Conservation (phyloP, 805 yeast species). For the Lipomyces anomalus region DNA sequence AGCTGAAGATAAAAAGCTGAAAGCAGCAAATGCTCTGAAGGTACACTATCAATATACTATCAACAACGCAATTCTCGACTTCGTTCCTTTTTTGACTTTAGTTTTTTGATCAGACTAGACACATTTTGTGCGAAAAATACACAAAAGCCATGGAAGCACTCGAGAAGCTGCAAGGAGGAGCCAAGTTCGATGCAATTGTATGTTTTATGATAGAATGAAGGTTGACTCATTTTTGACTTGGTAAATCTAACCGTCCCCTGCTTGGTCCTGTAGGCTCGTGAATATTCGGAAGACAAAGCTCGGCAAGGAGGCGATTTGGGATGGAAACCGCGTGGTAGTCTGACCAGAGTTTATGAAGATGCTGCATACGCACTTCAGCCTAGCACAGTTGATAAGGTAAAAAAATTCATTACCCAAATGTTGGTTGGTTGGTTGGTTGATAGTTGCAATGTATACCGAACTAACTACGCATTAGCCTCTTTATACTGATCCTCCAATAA, state of each 20-base stretch:
- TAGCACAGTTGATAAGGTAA: constrained; percentile 19
- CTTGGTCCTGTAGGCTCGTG: constrained; percentile 22
- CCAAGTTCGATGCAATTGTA: constrained; percentile 21
- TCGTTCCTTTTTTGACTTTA: background rate
- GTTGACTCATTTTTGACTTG: background rate
- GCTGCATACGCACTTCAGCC: constrained; percentile 23
- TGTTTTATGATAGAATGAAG: background rate
- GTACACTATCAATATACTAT: background rate
- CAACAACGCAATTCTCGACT: background rate
- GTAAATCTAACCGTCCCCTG: background rate
- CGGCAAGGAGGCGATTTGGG: constrained; percentile 26
- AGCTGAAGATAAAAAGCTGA: constrained; percentile 8
- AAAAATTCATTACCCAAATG: background rate
- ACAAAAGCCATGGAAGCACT: constrained; percentile 22
- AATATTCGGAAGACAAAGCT: constrained; percentile 24
- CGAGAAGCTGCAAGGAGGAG: constrained; percentile 16
- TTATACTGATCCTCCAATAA: constrained; percentile 18
- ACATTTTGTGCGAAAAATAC: constrained; percentile 21
- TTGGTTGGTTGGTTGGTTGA: background rate
- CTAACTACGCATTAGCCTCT: constrained; percentile 9
- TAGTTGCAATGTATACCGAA: background rate
- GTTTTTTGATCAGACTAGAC: constrained; percentile 11
- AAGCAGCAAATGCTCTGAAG: constrained; percentile 20
- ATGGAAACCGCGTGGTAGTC: constrained; percentile 23
- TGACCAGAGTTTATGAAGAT: constrained; percentile 22